Evolutionary conservation across 1,139 yeast species (phyloP).

Genomic region (Lodderomyces metapsilosis): DNA sequence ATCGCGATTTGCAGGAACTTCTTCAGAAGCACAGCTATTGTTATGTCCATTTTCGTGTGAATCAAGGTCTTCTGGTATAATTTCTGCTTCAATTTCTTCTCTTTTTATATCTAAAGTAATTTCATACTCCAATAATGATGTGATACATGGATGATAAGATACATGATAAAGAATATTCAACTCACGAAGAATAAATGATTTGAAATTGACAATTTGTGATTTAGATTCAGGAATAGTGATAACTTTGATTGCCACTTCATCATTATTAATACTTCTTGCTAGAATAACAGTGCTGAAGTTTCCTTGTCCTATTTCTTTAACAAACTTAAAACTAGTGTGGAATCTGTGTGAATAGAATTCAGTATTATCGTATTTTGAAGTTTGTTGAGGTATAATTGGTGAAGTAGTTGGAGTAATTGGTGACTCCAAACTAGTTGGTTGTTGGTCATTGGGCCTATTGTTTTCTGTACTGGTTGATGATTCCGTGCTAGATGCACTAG

Average conservation of each 20-base stretch:
- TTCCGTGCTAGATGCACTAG: constrained; percentile 11
- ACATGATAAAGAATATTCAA: constrained; percentile 55
- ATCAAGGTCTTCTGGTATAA: constrained; percentile 12
- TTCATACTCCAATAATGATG: constrained; percentile 34
- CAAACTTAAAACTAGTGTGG: constrained; percentile 20
- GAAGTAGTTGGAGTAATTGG: constrained; percentile 14
- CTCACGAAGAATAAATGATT: constrained; percentile 74
- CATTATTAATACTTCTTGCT: constrained; percentile 25
- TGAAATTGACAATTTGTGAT: constrained; percentile 41
- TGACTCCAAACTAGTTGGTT: constrained; percentile 9
- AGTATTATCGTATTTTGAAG: constrained; percentile 8
- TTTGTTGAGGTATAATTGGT: constrained; percentile 10
- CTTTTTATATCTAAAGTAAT: constrained; percentile 22
- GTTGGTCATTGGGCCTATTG: constrained; percentile 8
- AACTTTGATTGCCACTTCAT: constrained; percentile 42
- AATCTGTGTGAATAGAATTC: constrained; percentile 16
- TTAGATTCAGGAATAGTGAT: constrained; percentile 34
- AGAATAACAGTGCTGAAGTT: constrained; percentile 58
- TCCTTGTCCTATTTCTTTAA: constrained; percentile 51
- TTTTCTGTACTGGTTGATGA: constrained; percentile 11
- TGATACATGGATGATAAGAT: constrained; percentile 47
- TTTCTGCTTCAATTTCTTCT: constrained; percentile 21
- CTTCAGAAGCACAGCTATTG: background rate
- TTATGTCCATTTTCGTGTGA: constrained; percentile 10
- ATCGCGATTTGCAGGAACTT: constrained; percentile 18